phyloP scores from a whole-genome alignment of 2,329 filamentous ascomycete genomes.

The Knufia fluminis region DNA sequence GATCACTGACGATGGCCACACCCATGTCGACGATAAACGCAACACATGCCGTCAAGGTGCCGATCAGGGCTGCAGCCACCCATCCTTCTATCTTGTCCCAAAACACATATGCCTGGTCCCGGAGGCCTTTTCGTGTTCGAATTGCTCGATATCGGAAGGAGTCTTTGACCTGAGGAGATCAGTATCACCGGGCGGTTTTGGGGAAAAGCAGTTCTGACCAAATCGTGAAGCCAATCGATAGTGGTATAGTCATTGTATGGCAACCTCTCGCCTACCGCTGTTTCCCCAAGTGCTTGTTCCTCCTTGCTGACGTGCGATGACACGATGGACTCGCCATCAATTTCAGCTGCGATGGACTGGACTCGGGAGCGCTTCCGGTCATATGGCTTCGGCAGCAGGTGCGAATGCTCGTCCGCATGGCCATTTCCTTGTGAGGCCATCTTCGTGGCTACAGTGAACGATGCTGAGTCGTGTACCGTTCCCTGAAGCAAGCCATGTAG shows the following conservation, averaged over 20 bases:
- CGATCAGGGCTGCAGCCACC: slow-evolving; percentile 47
- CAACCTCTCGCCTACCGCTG: slow-evolving; percentile 45
- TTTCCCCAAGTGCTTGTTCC: slow-evolving; percentile 38
- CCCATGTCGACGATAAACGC: slow-evolving; percentile 49
- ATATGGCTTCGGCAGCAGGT: not conserved
- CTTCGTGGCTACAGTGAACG: no score
- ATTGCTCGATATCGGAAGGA: slow-evolving; percentile 44
- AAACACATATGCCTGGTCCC: slow-evolving; percentile 30
- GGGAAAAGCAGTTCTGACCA: slow-evolving; percentile 29
- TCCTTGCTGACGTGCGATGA: slow-evolving; percentile 39
- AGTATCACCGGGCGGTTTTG: not conserved
- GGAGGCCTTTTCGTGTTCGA: slow-evolving; percentile 36
- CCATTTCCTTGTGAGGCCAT: no score
- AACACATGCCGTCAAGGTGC: slow-evolving; percentile 45
- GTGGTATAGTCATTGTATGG: slow-evolving; percentile 55
- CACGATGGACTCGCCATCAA: slow-evolving; percentile 34
- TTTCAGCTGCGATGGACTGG: not conserved
- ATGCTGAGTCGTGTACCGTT: no score
- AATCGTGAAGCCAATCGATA: slow-evolving; percentile 54
- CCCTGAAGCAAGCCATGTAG: no score
- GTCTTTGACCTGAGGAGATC: slow-evolving; percentile 42
- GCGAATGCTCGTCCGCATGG: not conserved
- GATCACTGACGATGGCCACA: slow-evolving; percentile 47
- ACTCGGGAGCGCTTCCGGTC: not conserved
- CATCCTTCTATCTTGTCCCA: slow-evolving; percentile 48